Conservation (phyloP, 106 monocot species). For the Xerophyta viscosa region DNA sequence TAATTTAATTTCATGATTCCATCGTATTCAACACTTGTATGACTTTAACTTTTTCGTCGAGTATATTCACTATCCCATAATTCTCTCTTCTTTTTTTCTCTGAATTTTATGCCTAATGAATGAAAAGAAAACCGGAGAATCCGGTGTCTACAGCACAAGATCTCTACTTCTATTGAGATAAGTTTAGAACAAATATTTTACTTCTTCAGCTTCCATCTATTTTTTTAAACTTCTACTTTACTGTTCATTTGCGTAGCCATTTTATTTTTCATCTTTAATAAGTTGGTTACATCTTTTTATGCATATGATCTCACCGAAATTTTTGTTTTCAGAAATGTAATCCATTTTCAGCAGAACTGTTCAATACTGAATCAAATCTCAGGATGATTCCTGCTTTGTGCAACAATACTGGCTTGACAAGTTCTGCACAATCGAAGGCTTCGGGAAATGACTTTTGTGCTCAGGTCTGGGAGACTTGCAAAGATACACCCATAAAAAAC, state of each 20-base stretch:
- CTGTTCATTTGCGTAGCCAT: not conserved
- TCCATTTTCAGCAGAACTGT: constrained; percentile 72
- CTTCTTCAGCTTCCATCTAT: too few relatives aligned
- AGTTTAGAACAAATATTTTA: too few relatives aligned
- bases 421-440: constrained; percentile 30
- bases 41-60: too few relatives aligned
- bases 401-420: constrained; percentile 34
- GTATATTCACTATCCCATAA: too few relatives aligned
- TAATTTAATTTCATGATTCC: too few relatives aligned
- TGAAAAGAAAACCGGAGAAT: too few relatives aligned
- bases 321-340: constrained; percentile 61
- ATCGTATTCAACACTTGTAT: too few relatives aligned
- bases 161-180: too few relatives aligned
- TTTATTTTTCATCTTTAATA: not conserved
- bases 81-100: too few relatives aligned
- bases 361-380: constrained; percentile 22
- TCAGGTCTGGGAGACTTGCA: constrained; percentile 79
- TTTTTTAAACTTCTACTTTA: too few relatives aligned
- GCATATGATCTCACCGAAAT: not conserved
- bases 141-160: too few relatives aligned
- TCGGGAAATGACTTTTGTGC: constrained; percentile 43
- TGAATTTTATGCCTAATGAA: too few relatives aligned
- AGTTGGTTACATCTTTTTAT: not conserved
- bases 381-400: constrained; percentile 59
- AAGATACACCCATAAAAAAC: constrained; percentile 33